These are phyloP conservation scores for Selaginella tamariscina DNA, from an alignment of 75 land plant species.

Conservation along the genomic window DNA sequence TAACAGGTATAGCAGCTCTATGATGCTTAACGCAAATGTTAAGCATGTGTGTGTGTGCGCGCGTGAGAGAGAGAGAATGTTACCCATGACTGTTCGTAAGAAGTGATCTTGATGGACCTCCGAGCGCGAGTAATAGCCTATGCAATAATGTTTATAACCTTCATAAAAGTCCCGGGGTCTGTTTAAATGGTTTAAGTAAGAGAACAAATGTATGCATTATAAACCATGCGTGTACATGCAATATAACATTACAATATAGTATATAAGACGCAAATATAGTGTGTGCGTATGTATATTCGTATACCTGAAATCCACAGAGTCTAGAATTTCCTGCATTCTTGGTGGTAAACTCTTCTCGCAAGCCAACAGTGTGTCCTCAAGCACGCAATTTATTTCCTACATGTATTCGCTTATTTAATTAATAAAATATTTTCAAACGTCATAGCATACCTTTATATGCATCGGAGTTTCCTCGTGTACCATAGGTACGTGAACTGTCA, in stretches of 20 bases:
- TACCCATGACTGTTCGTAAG: constrained; percentile 15
- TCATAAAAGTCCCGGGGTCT: constrained; percentile 16
- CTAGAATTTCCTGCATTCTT: constrained; percentile 11
- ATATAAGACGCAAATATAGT: neutral
- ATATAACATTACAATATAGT: neutral
- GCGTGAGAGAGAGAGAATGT: neutral
- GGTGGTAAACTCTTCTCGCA: neutral
- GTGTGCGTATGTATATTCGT: neutral
- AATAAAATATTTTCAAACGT: neutral
- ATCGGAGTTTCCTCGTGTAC: no score
- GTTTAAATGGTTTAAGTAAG: neutral
- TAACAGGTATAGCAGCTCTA: no score
- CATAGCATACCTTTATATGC: no score
- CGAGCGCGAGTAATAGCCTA: constrained; percentile 20
- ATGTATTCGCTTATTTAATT: neutral
- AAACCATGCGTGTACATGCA: neutral
- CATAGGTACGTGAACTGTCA: no score
- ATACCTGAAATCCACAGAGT: constrained; percentile 13
- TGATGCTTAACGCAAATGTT: no score
- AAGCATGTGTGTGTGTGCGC: no score
- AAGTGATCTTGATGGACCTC: constrained; percentile 4
- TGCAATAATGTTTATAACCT: constrained; percentile 21
- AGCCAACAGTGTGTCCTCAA: neutral
- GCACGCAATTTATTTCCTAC: neutral
- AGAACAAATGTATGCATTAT: neutral